Base-by-base conservation (phyloP, 768 basidiomycete species). In the Mrakia blollopis region DNA sequence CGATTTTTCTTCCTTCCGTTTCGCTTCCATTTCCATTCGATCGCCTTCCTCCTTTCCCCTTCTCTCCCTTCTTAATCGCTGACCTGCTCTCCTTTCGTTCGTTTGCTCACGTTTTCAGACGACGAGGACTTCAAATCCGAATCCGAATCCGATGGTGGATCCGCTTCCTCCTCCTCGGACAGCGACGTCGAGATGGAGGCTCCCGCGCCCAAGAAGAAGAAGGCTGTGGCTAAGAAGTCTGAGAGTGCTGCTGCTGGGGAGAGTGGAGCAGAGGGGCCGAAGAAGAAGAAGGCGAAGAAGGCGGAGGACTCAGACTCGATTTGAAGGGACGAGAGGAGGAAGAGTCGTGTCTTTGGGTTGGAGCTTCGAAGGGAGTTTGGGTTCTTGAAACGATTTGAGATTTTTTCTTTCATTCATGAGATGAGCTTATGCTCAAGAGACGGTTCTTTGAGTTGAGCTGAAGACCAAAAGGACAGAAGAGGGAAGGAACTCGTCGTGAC, bases 81-180 rank as follows among this genome's bases (percentile, higher is more conserved):
- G 14, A 47, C 65, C 62, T 79, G 25, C 82, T 69, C 54, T n/a
- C 25, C 10, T 28, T 32, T 68, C 14, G 32, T 25, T 57, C 21
- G 52, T 47, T 44, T 6, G 60, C 35, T 35, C 69, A 39, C 1
- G 21, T 30, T 44, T 28, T 37, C 79, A 84, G 85, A 85, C 91
- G 96, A 91, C 79, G 91, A 95, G 83, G 94, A 97, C 84, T 98
- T 98, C 88, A 85, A 90, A 78, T 94, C 90, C 11, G 65, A 68
- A n/a, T 93, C 91, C 10, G 90, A 86, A 2, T 92, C 91, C 0
- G 94, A 97, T 81, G 87, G 86, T 63, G 94, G 95, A n/a, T 97
- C 77, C 39, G 77, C 95, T 6, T 92, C 95, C 0, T 90, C 89
- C 50, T 92, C 91, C 71, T 88, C 88, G 0, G 89, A 87, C 50